Conservation (phyloP, 2,329 filamentous ascomycete species). For the Davidsoniella australis region DNA sequence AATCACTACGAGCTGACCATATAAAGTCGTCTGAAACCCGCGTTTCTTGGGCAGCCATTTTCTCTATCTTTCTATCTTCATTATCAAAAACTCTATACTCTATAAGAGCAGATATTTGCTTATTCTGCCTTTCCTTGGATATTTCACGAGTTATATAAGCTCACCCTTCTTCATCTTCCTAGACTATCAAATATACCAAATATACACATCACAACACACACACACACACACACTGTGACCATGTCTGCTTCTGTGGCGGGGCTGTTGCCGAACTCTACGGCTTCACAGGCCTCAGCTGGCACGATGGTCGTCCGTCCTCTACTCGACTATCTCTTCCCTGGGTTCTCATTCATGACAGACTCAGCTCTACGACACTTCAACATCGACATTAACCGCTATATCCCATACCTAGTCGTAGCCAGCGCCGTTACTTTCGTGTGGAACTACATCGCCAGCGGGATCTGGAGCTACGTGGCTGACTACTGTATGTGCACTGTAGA, state of each 20-base stretch:
- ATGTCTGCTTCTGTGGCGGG: not conserved
- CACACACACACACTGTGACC: too few relatives aligned
- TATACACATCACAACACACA: too few relatives aligned
- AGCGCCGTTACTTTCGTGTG: constrained; percentile 32
- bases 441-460: constrained; percentile 33
- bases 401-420: constrained; percentile 36
- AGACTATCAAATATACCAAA: too few relatives aligned
- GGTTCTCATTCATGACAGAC: constrained; percentile 40
- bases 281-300: not conserved
- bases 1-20: too few relatives aligned
- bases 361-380: constrained; percentile 38
- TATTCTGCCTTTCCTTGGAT: not conserved
- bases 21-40: too few relatives aligned
- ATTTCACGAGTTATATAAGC: not conserved
- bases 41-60: too few relatives aligned
- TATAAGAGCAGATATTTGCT: too few relatives aligned
- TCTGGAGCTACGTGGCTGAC: constrained; percentile 30
- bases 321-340: constrained; percentile 48
- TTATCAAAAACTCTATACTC: not conserved
- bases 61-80: not conserved
- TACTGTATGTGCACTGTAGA: constrained; percentile 50
- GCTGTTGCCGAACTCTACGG: not conserved
- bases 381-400: constrained; percentile 45
- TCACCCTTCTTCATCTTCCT: too few relatives aligned
- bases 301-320: constrained; percentile 19